Evolutionary conservation across 1,139 yeast genomes (phyloP).

Genomic region (Geotrichum carabidarum): DNA sequence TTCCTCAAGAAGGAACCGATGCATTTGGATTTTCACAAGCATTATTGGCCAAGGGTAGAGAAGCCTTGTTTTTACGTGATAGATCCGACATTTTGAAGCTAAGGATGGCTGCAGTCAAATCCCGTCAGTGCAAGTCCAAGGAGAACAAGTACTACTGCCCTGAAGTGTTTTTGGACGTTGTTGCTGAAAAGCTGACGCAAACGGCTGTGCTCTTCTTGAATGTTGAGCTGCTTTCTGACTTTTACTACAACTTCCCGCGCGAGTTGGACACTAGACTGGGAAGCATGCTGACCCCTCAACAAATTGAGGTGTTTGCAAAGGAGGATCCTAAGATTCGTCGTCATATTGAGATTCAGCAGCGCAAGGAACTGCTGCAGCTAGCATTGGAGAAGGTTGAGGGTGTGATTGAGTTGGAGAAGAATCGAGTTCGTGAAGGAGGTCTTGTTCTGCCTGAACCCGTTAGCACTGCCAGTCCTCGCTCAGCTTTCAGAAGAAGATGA

Average conservation of each 20-base stretch:
- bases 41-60: slow-evolving; percentile 64
- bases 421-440: slow-evolving; percentile 18
- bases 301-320: slow-evolving; percentile 83
- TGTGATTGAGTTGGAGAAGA: slow-evolving; percentile 67
- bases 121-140: slow-evolving; percentile 68
- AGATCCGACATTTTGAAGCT: slow-evolving; percentile 66
- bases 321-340: slow-evolving; percentile 88
- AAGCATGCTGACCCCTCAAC: slow-evolving; percentile 59
- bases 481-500: not conserved
- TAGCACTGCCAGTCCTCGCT: not conserved
- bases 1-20: slow-evolving; percentile 45
- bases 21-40: slow-evolving; percentile 73
- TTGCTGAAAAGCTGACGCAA: slow-evolving; percentile 82
- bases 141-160: slow-evolving; percentile 90
- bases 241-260: slow-evolving; percentile 92
- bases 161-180: slow-evolving; percentile 87
- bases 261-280: slow-evolving; percentile 78
- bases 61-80: slow-evolving; percentile 77
- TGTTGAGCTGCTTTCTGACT: slow-evolving; percentile 89
- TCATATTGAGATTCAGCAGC: slow-evolving; percentile 88
- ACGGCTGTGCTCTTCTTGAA: slow-evolving; percentile 90
- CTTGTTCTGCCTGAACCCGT: not conserved
- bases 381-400: slow-evolving; percentile 85
- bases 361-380: slow-evolving; percentile 79
- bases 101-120: slow-evolving; percentile 71